Evolutionary conservation across 1,139 yeast species (phyloP), one percentile per base, ranked within the genome.

Genomic region (Saccharomyces hybrid): DNA sequence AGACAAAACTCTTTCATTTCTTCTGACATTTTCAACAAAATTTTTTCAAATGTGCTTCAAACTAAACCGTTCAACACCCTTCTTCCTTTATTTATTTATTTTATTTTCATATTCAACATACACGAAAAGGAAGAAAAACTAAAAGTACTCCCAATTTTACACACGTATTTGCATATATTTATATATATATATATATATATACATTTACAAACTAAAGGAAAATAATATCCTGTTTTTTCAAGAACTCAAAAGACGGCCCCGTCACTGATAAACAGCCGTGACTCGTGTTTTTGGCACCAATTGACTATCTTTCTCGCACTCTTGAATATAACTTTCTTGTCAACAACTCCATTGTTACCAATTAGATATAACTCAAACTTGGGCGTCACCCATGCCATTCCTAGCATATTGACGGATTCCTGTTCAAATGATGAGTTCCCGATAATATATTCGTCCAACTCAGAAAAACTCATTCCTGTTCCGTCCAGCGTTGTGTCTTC

Each of bases 231-330:
- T n/a, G 16, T 44, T 21, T 44, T 44, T 21, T 14, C 8, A 31
- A 28, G n/a, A 24, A 24, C 26, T 65, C 57, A 77, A 60, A 76
- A 78, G 0, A 79, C 78, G 0, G 86, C 87, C 1, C 88, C 88
- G 32, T 82, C 83, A 41, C 78, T 75, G 2, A 83, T 82, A 65
- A 84, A 84, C 38, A 84, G 62, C 41, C 84, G 68, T 49, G 78
- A 78, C 58, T 83, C 86, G 55, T 83, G 77, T 51, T 72, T 76
- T 55, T 75, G 71, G 58, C 85, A 79, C 88, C 88, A 84, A 27
- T 72, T 71, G 2, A 81, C 78, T 31, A 83, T 78, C 9, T 74
- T 71, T 50, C 75, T 74, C 28, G 85, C 82, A 53, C 83, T 78
- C 31, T 71, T 72, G n/a, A 81, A 71, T 49, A 83, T 68, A 0